Evolutionary conservation across 257 asterid species (phyloP).

Genomic region (Solanum chmielewskii): DNA sequence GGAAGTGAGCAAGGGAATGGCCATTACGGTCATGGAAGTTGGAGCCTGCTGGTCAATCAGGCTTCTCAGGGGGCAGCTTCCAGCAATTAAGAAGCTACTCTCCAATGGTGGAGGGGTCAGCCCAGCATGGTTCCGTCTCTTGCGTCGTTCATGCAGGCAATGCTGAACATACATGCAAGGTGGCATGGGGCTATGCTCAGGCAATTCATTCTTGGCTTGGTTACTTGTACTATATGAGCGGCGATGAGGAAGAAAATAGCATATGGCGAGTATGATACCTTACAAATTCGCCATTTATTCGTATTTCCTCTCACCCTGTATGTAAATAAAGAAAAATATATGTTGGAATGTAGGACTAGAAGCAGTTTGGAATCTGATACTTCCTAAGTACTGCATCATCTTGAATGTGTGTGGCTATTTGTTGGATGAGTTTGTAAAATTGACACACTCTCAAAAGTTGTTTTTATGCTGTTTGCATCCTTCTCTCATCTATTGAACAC

Average conservation of each 20-base stretch:
- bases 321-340: slow-evolving; percentile 7
- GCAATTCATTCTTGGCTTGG: slow-evolving; percentile 98
- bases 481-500: background rate
- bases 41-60: slow-evolving; percentile 33
- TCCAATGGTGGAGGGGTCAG: background rate
- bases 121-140: background rate
- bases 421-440: background rate
- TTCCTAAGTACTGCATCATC: background rate
- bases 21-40: slow-evolving; percentile 13
- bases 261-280: background rate
- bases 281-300: slow-evolving; percentile 13
- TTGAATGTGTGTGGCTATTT: background rate
- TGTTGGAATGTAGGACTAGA: background rate
- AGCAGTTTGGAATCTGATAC: slow-evolving; percentile 1
- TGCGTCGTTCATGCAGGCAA: background rate
- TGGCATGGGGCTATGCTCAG: slow-evolving; percentile 33
- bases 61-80: slow-evolving; percentile 30
- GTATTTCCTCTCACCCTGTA: background rate
- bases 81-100: slow-evolving; percentile 24
- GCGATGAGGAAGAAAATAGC: slow-evolving; percentile 4
- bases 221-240: slow-evolving; percentile 25
- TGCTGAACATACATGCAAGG: background rate
- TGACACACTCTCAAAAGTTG: background rate
- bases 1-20: slow-evolving; percentile 19
- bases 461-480: background rate